Conservation (phyloP, 805 yeast species). For the Saccharomycopsis microspora region DNA sequence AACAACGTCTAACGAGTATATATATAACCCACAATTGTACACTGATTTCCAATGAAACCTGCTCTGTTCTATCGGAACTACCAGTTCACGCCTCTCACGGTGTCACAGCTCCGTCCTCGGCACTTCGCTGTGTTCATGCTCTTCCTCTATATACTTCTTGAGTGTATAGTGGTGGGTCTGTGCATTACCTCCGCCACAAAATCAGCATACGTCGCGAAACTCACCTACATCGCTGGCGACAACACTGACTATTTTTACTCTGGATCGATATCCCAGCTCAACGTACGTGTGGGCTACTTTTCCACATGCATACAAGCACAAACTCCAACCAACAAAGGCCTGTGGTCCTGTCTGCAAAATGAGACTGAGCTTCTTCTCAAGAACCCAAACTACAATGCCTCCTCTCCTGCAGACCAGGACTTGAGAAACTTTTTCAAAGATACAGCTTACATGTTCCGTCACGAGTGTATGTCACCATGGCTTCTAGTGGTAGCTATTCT, state of each 20-base stretch:
- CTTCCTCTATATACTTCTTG: conserved; percentile 14
- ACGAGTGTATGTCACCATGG: conserved; percentile 16
- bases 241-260: conserved; percentile 14
- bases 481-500: conserved; percentile 15
- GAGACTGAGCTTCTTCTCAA: conserved; percentile 7
- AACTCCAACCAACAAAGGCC: not conserved
- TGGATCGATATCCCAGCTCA: conserved; percentile 6
- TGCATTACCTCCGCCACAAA: conserved; percentile 12
- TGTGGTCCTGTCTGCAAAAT: conserved; percentile 13
- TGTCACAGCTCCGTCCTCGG: conserved; percentile 3
- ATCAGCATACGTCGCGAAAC: conserved; percentile 12
- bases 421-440: conserved; percentile 10
- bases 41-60: not conserved
- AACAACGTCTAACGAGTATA: no score
- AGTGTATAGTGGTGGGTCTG: conserved; percentile 17
- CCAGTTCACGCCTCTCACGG: not conserved
- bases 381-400: conserved; percentile 11
- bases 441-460: conserved; percentile 16
- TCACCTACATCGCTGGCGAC: conserved; percentile 12
- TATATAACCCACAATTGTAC: no score
- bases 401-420: conserved; percentile 14
- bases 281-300: conserved; percentile 16
- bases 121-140: conserved; percentile 15
- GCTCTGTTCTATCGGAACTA: not conserved
- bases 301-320: conserved; percentile 12